phyloP scores from a whole-genome alignment of 73 alveolate species.

The Paramecium bursaria region DNA sequence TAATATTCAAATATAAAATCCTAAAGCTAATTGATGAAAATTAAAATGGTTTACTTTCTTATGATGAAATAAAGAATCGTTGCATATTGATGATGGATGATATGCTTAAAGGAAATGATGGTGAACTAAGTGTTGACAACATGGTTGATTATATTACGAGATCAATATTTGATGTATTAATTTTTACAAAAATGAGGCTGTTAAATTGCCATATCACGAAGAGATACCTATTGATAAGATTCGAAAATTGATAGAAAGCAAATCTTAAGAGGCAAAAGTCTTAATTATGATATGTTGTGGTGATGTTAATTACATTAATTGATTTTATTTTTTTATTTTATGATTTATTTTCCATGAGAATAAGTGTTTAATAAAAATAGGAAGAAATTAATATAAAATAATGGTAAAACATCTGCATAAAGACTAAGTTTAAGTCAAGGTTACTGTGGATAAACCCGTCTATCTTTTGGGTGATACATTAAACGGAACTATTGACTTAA shows the following conservation, averaged over 20 bases:
- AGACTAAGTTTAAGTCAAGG: conserved; percentile 12
- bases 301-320: conserved; percentile 43
- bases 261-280: conserved; percentile 44
- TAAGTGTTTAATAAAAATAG: no score
- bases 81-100: conserved; percentile 58
- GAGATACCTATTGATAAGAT: conserved; percentile 56
- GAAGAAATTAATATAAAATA: no score
- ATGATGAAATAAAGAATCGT: conserved; percentile 53
- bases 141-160: conserved; percentile 60
- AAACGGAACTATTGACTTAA: conserved; percentile 23
- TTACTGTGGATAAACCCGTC: conserved; percentile 8
- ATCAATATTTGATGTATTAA: conserved; percentile 54
- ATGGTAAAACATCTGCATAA: no score
- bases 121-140: conserved; percentile 26
- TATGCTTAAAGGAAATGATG: conserved; percentile 6
- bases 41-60: conserved; percentile 37
- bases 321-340: no score
- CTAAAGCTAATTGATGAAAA: conserved; percentile 48
- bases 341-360: no score
- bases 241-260: conserved; percentile 57
- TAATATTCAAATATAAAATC: background rate
- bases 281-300: conserved; percentile 65
- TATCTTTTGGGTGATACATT: conserved; percentile 43
- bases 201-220: conserved; percentile 10
- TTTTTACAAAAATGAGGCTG: background rate